Percentiles rank a stretch among this genome's conserved stretches.
Evolutionary conservation across 1,284 basidiomycete genomes (phyloP).

Genomic region (Neolentinus lepideus): DNA sequence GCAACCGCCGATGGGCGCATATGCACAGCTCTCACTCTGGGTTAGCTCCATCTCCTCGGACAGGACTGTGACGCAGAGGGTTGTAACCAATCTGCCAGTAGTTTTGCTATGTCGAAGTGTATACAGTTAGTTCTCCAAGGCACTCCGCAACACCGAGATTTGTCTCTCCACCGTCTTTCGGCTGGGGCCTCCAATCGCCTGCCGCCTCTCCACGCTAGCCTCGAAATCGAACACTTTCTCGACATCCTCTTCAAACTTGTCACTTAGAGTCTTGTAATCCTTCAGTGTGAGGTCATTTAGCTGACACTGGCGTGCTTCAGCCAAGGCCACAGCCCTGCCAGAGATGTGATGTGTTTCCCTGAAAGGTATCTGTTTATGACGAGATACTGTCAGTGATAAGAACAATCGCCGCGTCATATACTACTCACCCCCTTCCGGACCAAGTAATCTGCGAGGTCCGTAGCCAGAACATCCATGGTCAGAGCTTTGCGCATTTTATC

Average conservation of each 20-base stretch:
- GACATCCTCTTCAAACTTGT: slow-evolving; percentile 81
- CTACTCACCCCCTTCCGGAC: slow-evolving; percentile 89
- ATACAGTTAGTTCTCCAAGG: slow-evolving; percentile 10
- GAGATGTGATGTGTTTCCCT: slow-evolving; percentile 98
- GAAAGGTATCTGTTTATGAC: slow-evolving; percentile 69
- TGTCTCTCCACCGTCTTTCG: slow-evolving; percentile 83
- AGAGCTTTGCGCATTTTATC: slow-evolving; percentile 87
- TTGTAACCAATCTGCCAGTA: neutral
- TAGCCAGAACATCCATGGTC: slow-evolving; percentile 96
- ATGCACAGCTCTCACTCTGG: neutral
- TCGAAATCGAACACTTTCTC: slow-evolving; percentile 86
- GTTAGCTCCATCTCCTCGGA: neutral
- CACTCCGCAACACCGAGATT: slow-evolving; percentile 59
- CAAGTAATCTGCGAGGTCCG: slow-evolving; percentile 95
- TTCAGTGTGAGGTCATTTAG: slow-evolving; percentile 76
- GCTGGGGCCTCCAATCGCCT: slow-evolving; percentile 90
- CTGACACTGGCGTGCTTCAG: slow-evolving; percentile 77
- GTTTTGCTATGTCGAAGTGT: no score
- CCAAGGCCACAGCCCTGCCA: slow-evolving; percentile 90
- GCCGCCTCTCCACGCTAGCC: slow-evolving; percentile 88
- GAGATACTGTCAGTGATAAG: neutral
- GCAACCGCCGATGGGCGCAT: neutral
- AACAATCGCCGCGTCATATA: neutral
- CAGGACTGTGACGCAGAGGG: neutral
- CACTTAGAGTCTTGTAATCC: slow-evolving; percentile 74